Conservation (phyloP, 306 rosid species). For the Ziziphus jujuba region DNA sequence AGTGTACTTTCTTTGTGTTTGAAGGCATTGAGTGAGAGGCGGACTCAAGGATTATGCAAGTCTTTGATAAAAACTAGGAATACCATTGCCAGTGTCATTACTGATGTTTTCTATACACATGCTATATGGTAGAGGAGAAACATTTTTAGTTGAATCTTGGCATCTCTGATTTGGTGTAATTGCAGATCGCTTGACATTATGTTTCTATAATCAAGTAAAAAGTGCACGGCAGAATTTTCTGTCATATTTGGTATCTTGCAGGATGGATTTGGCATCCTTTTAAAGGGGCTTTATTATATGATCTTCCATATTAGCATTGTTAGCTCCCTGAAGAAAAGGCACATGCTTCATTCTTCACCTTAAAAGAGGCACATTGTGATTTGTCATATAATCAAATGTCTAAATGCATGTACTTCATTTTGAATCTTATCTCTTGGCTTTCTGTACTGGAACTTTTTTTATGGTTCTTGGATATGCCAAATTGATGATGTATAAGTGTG, state of each 20-base stretch:
- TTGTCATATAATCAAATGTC: neutral
- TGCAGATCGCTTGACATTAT: neutral
- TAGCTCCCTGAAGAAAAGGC: too few relatives aligned
- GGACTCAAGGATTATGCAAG: neutral
- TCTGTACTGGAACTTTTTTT: neutral
- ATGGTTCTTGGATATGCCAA: too few relatives aligned
- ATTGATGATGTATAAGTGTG: too few relatives aligned
- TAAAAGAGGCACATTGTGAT: neutral
- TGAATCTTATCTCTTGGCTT: neutral
- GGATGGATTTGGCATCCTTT: slow-evolving; percentile 1
- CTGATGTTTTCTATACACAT: neutral
- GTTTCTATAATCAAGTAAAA: neutral
- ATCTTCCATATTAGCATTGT: too few relatives aligned
- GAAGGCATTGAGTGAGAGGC: neutral
- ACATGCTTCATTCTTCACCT: too few relatives aligned
- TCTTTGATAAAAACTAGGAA: neutral
- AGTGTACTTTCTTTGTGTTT: neutral
- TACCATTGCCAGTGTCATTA: neutral
- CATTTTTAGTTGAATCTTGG: too few relatives aligned
- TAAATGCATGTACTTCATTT: neutral
- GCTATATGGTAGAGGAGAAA: too few relatives aligned
- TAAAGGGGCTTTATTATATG: neutral
- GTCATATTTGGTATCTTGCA: slow-evolving; percentile 5
- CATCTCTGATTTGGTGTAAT: neutral
- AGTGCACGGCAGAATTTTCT: neutral